phyloP scores from a whole-genome alignment of 495 filamentous ascomycete genomes.

The Talaromyces proteolyticus region DNA sequence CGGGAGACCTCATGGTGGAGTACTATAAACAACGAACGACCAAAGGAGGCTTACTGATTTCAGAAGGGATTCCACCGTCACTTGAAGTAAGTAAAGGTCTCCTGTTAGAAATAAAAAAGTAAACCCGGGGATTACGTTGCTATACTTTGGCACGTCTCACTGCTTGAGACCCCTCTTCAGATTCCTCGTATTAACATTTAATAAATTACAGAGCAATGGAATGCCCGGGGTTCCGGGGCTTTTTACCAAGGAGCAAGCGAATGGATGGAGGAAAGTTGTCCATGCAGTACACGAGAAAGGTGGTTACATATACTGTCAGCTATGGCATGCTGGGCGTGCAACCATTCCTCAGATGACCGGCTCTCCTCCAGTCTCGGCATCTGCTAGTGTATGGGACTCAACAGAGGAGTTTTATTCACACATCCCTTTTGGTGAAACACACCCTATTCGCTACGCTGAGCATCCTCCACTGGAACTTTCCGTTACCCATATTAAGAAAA shows the following conservation, averaged over 20 bases:
- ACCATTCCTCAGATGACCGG: slow-evolving; percentile 40
- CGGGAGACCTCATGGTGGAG: slow-evolving; percentile 40
- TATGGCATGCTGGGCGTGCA: slow-evolving; percentile 61
- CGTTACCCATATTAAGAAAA: slow-evolving; percentile 32
- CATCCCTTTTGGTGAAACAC: slow-evolving; percentile 23
- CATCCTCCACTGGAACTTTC: slow-evolving; percentile 41
- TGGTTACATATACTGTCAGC: slow-evolving; percentile 58
- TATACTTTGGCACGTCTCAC: too few relatives aligned
- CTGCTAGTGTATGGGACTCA: slow-evolving; percentile 34
- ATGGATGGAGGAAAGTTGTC: slow-evolving; percentile 55
- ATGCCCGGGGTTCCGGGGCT: slow-evolving; percentile 56
- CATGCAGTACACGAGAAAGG: slow-evolving; percentile 61
- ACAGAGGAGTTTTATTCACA: slow-evolving; percentile 31
- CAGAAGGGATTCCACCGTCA: slow-evolving; percentile 49
- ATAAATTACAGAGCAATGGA: slow-evolving; percentile 36
- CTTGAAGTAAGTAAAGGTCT: slow-evolving; percentile 33
- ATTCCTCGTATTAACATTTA: too few relatives aligned
- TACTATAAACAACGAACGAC: slow-evolving; percentile 52
- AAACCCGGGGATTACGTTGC: too few relatives aligned
- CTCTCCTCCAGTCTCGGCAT: slow-evolving; percentile 27
- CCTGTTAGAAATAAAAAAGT: too few relatives aligned
- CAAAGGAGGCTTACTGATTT: slow-evolving; percentile 48
- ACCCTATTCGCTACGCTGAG: slow-evolving; percentile 34
- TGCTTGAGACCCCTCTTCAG: background rate
- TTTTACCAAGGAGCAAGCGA: slow-evolving; percentile 53